phyloP scores from a whole-genome alignment of 179 eudicot genomes.

The Silene coronaria region DNA sequence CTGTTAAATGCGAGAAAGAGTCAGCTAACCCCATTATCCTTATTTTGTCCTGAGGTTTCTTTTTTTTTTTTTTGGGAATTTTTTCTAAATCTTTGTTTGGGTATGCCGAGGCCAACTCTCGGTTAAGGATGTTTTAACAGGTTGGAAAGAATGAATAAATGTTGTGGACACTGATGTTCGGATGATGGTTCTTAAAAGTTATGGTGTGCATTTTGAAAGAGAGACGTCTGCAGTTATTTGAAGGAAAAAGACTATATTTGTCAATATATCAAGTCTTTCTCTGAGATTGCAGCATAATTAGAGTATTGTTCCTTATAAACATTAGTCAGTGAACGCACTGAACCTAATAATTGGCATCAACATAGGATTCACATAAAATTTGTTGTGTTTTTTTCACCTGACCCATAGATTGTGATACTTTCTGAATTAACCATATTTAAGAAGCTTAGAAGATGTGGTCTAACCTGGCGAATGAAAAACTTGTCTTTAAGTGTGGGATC shows the following conservation, averaged over 20 bases:
- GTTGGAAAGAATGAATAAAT: conserved; percentile 1
- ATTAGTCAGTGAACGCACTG: neutral
- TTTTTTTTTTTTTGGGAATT: no score
- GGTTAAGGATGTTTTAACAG: neutral
- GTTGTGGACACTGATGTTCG: conserved; percentile 1
- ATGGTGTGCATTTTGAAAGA: neutral
- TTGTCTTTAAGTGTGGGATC: conserved; percentile 84
- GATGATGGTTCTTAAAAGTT: neutral
- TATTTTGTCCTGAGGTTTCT: neutral
- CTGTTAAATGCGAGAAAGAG: neutral
- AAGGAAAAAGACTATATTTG: neutral
- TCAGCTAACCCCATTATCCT: conserved; percentile 1
- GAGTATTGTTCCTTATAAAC: neutral
- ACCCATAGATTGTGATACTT: neutral
- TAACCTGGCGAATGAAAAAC: conserved; percentile 92
- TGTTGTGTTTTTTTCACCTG: neutral
- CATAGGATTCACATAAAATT: neutral
- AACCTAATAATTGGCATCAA: neutral
- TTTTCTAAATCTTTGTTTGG: neutral
- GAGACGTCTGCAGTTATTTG: neutral
- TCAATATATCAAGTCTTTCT: neutral
- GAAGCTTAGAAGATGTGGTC: conserved; percentile 16
- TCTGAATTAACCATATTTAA: neutral
- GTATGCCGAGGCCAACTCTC: neutral
- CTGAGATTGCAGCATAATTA: neutral